phyloP scores from a whole-genome alignment of 148 eudicot species.

The Chenopodium formosanum region DNA sequence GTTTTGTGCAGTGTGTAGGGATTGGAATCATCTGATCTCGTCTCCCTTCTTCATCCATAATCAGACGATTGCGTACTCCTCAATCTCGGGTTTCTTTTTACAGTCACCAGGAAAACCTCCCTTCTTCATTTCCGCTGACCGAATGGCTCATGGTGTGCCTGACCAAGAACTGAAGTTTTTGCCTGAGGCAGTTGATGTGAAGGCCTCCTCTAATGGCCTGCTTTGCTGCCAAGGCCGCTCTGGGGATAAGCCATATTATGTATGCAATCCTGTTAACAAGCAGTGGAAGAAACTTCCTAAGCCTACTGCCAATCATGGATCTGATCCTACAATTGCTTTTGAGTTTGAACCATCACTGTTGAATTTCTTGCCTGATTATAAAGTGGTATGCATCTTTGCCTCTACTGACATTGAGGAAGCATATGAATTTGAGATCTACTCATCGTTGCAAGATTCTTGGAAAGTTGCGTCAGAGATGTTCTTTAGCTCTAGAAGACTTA shows the following conservation, averaged over 20 bases:
- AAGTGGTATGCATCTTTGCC: conserved; percentile 49
- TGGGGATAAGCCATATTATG: conserved; percentile 47
- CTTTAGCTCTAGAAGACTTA: conserved; percentile 22
- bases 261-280: conserved; percentile 59
- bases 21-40: conserved; percentile 56
- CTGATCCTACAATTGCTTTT: conserved; percentile 44
- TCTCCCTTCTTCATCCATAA: conserved; percentile 58
- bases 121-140: conserved; percentile 43
- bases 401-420: conserved; percentile 49
- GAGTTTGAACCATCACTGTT: conserved; percentile 60
- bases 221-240: conserved; percentile 51
- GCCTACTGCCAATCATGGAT: conserved; percentile 50
- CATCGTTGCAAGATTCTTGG: conserved; percentile 53
- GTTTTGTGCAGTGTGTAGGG: conserved; percentile 48
- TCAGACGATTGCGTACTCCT: conserved; percentile 41
- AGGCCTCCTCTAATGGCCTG: conserved; percentile 54
- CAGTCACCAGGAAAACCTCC: conserved; percentile 34
- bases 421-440: conserved; percentile 61
- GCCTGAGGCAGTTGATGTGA: conserved; percentile 48
- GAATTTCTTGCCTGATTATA: conserved; percentile 50
- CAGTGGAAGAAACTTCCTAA: conserved; percentile 55
- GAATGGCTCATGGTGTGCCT: conserved; percentile 55
- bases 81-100: conserved; percentile 48
- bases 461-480: conserved; percentile 43
- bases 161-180: conserved; percentile 46